Evolutionary conservation across 148 eudicot genomes (phyloP).

Genomic region (Vaccinium vitisidaea): DNA sequence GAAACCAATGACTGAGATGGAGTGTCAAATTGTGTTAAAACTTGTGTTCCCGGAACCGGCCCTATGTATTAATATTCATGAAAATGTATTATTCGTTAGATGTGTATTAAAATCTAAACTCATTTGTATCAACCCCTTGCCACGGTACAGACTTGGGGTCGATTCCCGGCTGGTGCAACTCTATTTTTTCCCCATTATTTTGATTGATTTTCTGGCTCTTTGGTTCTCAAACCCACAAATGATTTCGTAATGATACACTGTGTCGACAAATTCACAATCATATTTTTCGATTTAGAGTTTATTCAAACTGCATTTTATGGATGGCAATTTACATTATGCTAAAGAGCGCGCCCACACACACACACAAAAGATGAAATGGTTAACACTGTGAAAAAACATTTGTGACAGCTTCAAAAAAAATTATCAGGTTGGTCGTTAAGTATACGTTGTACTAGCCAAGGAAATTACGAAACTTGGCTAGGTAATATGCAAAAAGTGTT

Average conservation of each 20-base stretch:
- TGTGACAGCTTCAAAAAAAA: no score
- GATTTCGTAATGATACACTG: not conserved
- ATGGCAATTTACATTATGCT: not conserved
- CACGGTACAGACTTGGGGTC: constrained; percentile 75
- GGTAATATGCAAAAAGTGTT: no score
- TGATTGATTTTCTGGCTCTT: not conserved
- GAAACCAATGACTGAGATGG: no score
- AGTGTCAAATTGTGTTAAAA: no score
- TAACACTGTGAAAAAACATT: not conserved
- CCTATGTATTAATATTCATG: no score
- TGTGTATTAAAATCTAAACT: no score
- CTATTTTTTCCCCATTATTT: not conserved
- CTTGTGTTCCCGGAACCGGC: no score
- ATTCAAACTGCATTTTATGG: not conserved
- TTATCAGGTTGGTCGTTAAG: no score
- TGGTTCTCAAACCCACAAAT: not conserved
- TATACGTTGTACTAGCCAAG: no score
- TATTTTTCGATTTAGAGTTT: not conserved
- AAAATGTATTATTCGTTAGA: no score
- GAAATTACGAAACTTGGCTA: no score
- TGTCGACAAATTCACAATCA: not conserved
- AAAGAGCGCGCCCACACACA: not conserved
- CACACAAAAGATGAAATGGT: not conserved
- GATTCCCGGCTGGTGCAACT: constrained; percentile 62
- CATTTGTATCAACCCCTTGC: constrained; percentile 36